Evolutionary conservation across 2,329 filamentous ascomycete species (phyloP), one percentile per base, ranked within the genome.

Genomic region (Emericellopsis cladophorae): DNA sequence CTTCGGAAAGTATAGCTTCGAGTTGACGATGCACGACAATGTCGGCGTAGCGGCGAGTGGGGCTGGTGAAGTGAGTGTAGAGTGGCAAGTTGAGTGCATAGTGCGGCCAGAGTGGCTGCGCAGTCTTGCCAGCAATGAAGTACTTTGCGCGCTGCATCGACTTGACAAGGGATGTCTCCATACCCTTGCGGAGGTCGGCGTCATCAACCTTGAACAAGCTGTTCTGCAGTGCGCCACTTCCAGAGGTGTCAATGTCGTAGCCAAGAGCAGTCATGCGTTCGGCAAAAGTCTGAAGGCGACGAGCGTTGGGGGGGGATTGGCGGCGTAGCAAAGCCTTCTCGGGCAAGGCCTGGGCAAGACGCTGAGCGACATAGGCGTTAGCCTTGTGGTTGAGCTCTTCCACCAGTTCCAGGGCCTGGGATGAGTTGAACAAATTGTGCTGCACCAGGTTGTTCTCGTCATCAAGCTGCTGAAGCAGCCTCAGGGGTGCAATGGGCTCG

Each of bases 371-470:
- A 56, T 86, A 83, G 37, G 78, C 74, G 58, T 98, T 96, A 44
- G 86, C 84, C 68, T 93, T 94, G 70, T 95, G 84, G 65, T 87
- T 82, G 40, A 98, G 70, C 66, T 98, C 92, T 60, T 98, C 92
- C 36, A 95, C 86, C 47, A 96, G 76, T 64, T 96, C 90, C 47
- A 93, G 87, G 3, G 89, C 86, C 9, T 81, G 72, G 11, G 86
- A 87, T 24, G 86, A 90, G 59, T 95, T 82, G 55, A 96, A 98
- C 48, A 98, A 84, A 65, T 96, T 98, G 58, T 87, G 79, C 65
- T 95, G 88, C 33, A 96, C 89, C 3, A 90, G 92, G 40, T 95
- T 87, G 60, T 96, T 96, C 70, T 98, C 92, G 51, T 98, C 92
- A 51, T 98, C 92, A 33, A 96, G 74, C 64, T 95, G 89, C 62